Evolutionary conservation across 371 early-diverging fungal species (phyloP).

Genomic region (Syncephalastrum monosporum): DNA sequence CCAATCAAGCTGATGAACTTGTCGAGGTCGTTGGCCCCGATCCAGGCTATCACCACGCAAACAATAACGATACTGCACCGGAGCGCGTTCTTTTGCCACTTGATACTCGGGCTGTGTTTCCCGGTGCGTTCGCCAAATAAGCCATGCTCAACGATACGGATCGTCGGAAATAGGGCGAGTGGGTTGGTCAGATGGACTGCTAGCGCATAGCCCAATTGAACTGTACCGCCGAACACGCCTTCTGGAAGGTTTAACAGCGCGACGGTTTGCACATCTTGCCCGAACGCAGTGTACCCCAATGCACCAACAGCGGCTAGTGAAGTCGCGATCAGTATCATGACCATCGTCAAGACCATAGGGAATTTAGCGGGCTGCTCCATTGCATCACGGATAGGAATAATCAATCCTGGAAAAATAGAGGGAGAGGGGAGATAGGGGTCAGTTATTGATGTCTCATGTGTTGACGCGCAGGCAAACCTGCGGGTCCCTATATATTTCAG

Average conservation of each 20-base stretch:
- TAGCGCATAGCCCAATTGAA: slow-evolving; percentile 83
- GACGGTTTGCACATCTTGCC: slow-evolving; percentile 78
- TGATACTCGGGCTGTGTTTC: slow-evolving; percentile 49
- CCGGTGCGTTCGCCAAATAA: slow-evolving; percentile 53
- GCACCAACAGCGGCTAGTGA: slow-evolving; percentile 76
- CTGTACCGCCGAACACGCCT: slow-evolving; percentile 45
- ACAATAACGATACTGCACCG: slow-evolving; percentile 67
- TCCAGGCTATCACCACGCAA: slow-evolving; percentile 71
- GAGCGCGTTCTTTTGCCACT: slow-evolving; percentile 87
- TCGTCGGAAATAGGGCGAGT: slow-evolving; percentile 82
- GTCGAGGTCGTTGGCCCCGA: slow-evolving; percentile 81
- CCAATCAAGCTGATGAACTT: slow-evolving; percentile 91
- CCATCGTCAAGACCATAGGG: slow-evolving; percentile 65
- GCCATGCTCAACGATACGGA: slow-evolving; percentile 81
- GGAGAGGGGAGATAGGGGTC: not conserved
- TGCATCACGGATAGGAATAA: slow-evolving; percentile 88
- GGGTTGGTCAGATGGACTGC: slow-evolving; percentile 90
- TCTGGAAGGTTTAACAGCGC: slow-evolving; percentile 82
- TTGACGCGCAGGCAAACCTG: not conserved
- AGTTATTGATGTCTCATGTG: not conserved
- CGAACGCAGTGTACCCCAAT: slow-evolving; percentile 85
- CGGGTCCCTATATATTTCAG: not conserved
- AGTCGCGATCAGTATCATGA: slow-evolving; percentile 69
- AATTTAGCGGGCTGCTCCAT: slow-evolving; percentile 86
- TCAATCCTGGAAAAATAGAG: slow-evolving; percentile 53